Evolutionary conservation across 441 rosid species (phyloP), one percentile per base, ranked within the genome.

Genomic region (Daphne laureola): DNA sequence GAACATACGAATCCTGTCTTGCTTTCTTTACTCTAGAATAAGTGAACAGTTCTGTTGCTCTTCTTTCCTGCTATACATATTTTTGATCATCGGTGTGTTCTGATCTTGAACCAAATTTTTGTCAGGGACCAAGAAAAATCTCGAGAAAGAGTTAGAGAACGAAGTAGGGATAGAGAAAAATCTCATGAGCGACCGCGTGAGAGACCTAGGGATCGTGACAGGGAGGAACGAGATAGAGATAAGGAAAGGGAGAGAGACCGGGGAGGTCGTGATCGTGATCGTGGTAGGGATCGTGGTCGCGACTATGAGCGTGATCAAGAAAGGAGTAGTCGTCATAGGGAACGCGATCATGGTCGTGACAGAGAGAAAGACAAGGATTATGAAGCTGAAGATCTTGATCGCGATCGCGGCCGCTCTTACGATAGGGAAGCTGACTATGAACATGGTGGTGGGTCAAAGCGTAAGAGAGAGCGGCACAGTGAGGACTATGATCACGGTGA

Each of bases 91-190:
- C 58, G 23, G 12, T 27, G 40, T 55, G 38, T 40, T 43, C 35
- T 74, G 45, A 36, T 46, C 23, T 52, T 55, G 43, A 46, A 46
- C 11, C 2, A 11, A 31, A 31, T 5, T 31, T 31, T 43, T 59
- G 15, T 44, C 61, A 76, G 81, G 68, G 84, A 83, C 51, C 68
- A 75, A 42, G 98, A 88, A 64, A 81, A 63, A 67, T 87, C 93
- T 15, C 94, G 78, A 63, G 97, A 90, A 56, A 82, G 79, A 63
- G 95, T 77, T 49, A 83, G 81, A 53, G 95, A 88, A 11, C 77
- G 62, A 53, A 95, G 83, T 53, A 76, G 70, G 71, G 96, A 87
- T 46, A 80, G 69, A 15, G 93, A 84, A 62, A 80, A 77, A 67
- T 90, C 95, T 6, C 80, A 57, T 43, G 92, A 87, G 62, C 80